phyloP scores from a whole-genome alignment of 2,329 filamentous ascomycete species.

The Botrytis fragariae region DNA sequence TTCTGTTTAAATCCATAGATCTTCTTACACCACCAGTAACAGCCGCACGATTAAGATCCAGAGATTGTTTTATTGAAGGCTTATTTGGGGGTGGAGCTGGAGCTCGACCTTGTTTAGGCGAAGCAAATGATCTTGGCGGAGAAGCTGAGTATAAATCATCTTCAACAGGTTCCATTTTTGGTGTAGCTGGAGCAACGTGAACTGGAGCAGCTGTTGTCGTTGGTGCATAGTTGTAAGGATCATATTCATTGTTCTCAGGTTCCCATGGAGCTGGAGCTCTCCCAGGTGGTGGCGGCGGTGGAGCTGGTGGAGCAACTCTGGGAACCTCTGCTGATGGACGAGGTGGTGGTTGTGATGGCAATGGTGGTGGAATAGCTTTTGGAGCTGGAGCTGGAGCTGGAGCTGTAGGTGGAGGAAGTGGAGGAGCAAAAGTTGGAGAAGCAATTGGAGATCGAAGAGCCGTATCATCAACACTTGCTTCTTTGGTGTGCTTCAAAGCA shows the following conservation, averaged over 20 bases:
- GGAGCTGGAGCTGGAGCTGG: conserved; percentile 64
- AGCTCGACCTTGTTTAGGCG: conserved; percentile 41
- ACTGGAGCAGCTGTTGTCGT: conserved; percentile 29
- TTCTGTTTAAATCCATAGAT: conserved; percentile 67
- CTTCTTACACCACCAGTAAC: conserved; percentile 44
- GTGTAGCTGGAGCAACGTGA: conserved; percentile 23
- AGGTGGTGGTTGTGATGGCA: conserved; percentile 54
- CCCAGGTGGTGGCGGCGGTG: conserved; percentile 47
- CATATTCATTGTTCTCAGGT: conserved; percentile 70
- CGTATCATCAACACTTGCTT: conserved; percentile 72
- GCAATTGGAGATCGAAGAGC: conserved; percentile 48
- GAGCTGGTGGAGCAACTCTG: conserved; percentile 60
- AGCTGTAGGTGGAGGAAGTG: conserved; percentile 52
- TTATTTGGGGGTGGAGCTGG: conserved; percentile 46
- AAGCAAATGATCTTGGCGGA: conserved; percentile 36
- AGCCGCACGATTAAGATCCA: conserved; percentile 59
- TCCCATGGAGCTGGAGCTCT: conserved; percentile 46
- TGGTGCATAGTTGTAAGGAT: conserved; percentile 57
- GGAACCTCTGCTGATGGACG: conserved; percentile 70
- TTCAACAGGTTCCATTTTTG: conserved; percentile 29
- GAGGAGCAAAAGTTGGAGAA: conserved; percentile 45
- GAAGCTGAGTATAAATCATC: conserved; percentile 40
- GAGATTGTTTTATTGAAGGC: conserved; percentile 53
- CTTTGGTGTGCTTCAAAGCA: conserved; percentile 78
- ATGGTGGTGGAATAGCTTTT: conserved; percentile 61